phyloP scores from a whole-genome alignment of 2,329 filamentous ascomycete genomes.

The Aspergillus neoniger region DNA sequence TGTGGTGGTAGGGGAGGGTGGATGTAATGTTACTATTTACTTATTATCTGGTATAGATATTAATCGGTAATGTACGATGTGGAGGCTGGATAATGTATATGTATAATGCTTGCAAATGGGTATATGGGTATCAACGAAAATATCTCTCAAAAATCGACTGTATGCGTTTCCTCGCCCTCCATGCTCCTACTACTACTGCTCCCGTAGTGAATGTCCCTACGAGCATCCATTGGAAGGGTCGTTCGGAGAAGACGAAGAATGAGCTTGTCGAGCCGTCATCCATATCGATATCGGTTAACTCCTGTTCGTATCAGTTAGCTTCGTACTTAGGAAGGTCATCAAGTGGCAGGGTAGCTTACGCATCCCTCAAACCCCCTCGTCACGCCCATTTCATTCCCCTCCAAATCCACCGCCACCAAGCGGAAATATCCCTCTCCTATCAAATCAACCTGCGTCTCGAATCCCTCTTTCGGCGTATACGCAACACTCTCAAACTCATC shows the following conservation, averaged over 20 bases:
- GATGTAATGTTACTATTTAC: no score
- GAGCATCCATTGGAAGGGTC: constrained; percentile 6
- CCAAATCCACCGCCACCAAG: constrained; percentile 22
- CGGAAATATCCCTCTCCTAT: constrained; percentile 19
- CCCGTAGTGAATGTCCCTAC: constrained; percentile 11
- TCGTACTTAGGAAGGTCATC: no score
- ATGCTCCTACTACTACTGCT: constrained; percentile 7
- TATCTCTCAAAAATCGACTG: not conserved
- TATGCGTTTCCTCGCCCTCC: constrained; percentile 7
- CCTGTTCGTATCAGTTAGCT: not conserved
- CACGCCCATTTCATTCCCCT: constrained; percentile 24
- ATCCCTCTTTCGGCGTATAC: constrained; percentile 22
- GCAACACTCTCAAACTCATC: constrained; percentile 18
- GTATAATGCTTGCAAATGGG: no score
- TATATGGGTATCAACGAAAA: not conserved
- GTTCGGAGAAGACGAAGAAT: constrained; percentile 3
- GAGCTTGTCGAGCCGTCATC: not conserved
- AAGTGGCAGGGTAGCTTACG: not conserved
- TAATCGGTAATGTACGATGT: no score
- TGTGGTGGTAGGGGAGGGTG: no score
- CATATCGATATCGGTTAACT: not conserved
- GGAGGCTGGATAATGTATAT: no score
- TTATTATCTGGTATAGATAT: no score
- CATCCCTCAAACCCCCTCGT: constrained; percentile 18
- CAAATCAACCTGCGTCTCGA: constrained; percentile 18